Evolutionary conservation across 1,284 basidiomycete species (phyloP).

Genomic region (Pyrrhoderma noxium): DNA sequence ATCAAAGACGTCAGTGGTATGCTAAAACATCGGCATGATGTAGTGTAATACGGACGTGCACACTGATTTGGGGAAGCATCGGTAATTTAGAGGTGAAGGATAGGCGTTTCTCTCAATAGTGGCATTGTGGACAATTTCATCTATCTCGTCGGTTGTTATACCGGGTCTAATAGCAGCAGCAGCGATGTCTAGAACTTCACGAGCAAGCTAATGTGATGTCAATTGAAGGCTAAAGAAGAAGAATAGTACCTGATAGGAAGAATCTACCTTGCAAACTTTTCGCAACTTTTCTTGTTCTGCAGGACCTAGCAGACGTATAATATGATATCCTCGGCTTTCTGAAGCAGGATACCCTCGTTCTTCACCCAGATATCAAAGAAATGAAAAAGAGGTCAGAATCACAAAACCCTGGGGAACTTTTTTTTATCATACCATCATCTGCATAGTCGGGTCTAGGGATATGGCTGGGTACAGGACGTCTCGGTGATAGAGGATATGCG

Average conservation of each 20-base stretch:
- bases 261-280: slow-evolving; percentile 58
- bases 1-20: slow-evolving; percentile 1
- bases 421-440: slow-evolving; percentile 47
- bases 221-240: slow-evolving; percentile 19
- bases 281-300: slow-evolving; percentile 80
- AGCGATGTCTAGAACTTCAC: slow-evolving; percentile 89
- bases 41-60: slow-evolving; percentile 71
- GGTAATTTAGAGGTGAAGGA: slow-evolving; percentile 92
- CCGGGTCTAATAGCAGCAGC: slow-evolving; percentile 84
- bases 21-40: neutral
- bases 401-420: slow-evolving; percentile 24
- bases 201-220: slow-evolving; percentile 51
- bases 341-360: slow-evolving; percentile 51
- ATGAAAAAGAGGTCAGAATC: slow-evolving; percentile 23
- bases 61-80: slow-evolving; percentile 89
- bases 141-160: slow-evolving; percentile 92
- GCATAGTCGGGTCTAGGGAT: slow-evolving; percentile 80
- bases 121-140: slow-evolving; percentile 92
- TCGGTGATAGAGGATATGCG: slow-evolving; percentile 68
- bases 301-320: slow-evolving; percentile 48
- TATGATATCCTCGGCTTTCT: slow-evolving; percentile 54
- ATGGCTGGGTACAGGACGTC: slow-evolving; percentile 61
- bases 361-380: slow-evolving; percentile 12
- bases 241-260: neutral
- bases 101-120: slow-evolving; percentile 89